A percentile compares a stretch with the other conserved stretches of the same genome.
Conservation (phyloP, 805 yeast genomes). For the Lachancea meyersii region DNA sequence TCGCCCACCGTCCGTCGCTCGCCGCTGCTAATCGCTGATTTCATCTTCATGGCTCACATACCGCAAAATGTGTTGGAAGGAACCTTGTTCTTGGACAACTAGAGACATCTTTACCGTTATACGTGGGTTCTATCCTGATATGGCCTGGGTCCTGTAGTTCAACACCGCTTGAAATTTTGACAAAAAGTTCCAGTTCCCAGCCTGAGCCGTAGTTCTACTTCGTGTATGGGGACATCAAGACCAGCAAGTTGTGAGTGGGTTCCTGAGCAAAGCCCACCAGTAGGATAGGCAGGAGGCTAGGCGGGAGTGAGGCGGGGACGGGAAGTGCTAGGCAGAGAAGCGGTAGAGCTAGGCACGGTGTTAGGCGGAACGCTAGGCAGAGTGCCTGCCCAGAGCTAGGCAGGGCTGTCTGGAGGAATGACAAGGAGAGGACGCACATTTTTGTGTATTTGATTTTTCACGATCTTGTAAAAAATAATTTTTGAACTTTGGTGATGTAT, state of each 20-base stretch:
- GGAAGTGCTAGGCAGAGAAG: not conserved
- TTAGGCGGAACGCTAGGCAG: not conserved
- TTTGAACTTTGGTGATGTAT: no score
- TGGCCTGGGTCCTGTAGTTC: not conserved
- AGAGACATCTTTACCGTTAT: constrained; percentile 66
- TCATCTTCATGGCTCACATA: constrained; percentile 41
- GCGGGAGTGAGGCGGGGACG: not conserved
- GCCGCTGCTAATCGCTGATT: not conserved
- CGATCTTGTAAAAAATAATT: no score
- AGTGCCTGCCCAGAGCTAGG: not conserved
- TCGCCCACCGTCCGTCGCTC: not conserved
- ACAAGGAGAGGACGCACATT: no score
- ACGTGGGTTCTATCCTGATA: constrained; percentile 6
- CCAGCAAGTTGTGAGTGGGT: no score
- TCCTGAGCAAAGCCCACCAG: no score
- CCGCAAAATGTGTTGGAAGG: constrained; percentile 99
- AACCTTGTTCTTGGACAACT: constrained; percentile 98
- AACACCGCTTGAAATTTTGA: constrained; percentile 1
- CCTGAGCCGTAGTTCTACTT: not conserved
- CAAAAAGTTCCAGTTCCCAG: constrained; percentile 3
- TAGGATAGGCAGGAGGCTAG: no score
- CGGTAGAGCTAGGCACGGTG: no score
- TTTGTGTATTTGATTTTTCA: no score
- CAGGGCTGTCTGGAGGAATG: not conserved
- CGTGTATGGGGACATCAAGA: no score